Evolutionary conservation across 306 rosid genomes (phyloP).

Genomic region (Cicer yamashitae): DNA sequence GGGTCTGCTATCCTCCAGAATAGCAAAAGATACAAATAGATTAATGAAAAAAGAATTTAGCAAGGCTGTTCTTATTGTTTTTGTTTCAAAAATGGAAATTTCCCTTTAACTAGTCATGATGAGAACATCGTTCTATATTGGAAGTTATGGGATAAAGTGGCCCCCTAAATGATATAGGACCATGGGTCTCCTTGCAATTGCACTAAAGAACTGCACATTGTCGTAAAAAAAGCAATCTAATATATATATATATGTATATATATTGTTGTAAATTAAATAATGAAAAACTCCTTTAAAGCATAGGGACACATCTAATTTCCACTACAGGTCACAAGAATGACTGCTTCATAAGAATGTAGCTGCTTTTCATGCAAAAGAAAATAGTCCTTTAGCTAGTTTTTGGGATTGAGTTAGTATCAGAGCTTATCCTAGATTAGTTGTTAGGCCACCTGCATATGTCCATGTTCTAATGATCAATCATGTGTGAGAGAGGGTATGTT

Average conservation of each 20-base stretch:
- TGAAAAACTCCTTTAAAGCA: not conserved
- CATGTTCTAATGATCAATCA: not conserved
- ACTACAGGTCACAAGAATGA: not conserved
- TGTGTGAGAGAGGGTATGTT: not conserved
- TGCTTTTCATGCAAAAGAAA: too few species aligned
- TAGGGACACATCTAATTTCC: not conserved
- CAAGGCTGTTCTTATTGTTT: not conserved
- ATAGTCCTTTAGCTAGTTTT: not conserved
- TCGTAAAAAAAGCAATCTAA: not conserved
- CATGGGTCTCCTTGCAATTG: not conserved
- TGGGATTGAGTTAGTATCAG: not conserved
- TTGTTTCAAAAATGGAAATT: not conserved
- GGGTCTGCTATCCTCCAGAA: constrained; percentile 5
- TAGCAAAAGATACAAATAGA: not conserved
- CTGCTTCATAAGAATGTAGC: not conserved
- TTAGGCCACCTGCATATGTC: not conserved
- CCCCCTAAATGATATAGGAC: not conserved
- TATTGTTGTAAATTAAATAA: not conserved
- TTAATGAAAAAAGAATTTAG: not conserved
- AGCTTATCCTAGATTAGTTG: not conserved
- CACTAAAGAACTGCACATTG: constrained; percentile 3
- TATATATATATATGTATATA: not conserved
- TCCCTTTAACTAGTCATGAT: not conserved
- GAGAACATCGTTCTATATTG: not conserved
- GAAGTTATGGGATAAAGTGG: not conserved